Conservation (phyloP, 1,284 basidiomycete genomes). For the Ustilago sp. region DNA sequence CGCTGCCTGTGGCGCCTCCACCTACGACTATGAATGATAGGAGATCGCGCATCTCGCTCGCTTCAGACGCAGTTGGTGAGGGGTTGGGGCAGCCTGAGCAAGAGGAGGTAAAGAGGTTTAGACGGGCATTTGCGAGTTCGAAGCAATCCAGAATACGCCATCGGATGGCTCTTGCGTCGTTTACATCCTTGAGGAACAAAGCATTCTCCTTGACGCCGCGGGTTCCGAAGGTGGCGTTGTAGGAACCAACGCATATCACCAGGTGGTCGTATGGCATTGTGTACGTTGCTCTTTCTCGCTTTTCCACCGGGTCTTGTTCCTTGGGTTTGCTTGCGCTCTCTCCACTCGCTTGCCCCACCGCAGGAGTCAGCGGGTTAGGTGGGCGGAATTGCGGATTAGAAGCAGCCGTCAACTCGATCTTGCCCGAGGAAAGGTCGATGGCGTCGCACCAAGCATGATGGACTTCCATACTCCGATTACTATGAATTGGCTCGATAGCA, state of each 20-base stretch:
- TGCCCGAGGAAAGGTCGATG: conserved; percentile 25
- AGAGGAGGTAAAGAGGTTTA: conserved; percentile 71
- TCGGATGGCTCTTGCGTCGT: conserved; percentile 83
- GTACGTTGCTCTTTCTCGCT: conserved; percentile 14
- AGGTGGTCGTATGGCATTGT: conserved; percentile 76
- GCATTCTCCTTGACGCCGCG: conserved; percentile 68
- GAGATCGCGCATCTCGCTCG: conserved; percentile 6
- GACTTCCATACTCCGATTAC: conserved; percentile 61
- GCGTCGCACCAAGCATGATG: conserved; percentile 70
- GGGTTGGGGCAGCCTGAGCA: conserved; percentile 68
- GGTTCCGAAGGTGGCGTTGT: conserved; percentile 79
- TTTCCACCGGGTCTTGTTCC: not conserved
- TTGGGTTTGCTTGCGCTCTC: not conserved
- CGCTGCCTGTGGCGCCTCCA: conserved; percentile 54
- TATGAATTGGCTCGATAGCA: conserved; percentile 81
- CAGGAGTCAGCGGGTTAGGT: conserved; percentile 72
- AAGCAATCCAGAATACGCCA: conserved; percentile 81
- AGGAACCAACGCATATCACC: conserved; percentile 84
- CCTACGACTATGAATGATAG: conserved; percentile 54
- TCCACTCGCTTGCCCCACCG: not conserved
- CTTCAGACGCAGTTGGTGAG: too few relatives aligned
- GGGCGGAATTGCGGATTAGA: conserved; percentile 70
- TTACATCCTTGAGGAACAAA: conserved; percentile 78
- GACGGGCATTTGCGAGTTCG: conserved; percentile 76
- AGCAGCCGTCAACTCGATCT: conserved; percentile 28